Percentiles rank a stretch among this genome's conserved stretches.
These are phyloP conservation scores for Chaetomiaceae sp. DNA, from an alignment of 2,329 filamentous ascomycete genomes.

Conservation along the genomic window DNA sequence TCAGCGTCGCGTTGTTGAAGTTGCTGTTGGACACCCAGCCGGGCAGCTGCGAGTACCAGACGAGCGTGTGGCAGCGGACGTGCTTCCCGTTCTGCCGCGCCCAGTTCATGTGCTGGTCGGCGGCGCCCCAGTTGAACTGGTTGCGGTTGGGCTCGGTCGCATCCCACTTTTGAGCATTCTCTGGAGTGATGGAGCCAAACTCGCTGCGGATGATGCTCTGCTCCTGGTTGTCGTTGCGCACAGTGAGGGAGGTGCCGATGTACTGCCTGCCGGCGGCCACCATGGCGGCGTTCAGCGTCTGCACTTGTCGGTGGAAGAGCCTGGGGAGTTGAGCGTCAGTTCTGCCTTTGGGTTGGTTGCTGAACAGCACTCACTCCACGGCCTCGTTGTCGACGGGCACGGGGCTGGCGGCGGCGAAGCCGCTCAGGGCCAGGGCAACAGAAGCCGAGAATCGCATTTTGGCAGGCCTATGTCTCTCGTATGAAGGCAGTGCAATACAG, in stretches of 20 bases:
- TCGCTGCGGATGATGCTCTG: slow-evolving; percentile 39
- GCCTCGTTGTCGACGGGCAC: background rate
- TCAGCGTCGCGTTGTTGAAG: slow-evolving; percentile 46
- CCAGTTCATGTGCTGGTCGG: slow-evolving; percentile 10
- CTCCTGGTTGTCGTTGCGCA: slow-evolving; percentile 48
- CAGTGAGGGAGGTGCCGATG: slow-evolving; percentile 56
- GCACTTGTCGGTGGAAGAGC: background rate
- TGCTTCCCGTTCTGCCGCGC: slow-evolving; percentile 36
- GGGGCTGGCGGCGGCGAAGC: background rate
- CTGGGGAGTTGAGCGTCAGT: background rate
- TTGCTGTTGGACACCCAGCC: slow-evolving; percentile 55
- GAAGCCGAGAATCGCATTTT: background rate
- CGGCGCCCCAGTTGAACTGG: slow-evolving; percentile 46
- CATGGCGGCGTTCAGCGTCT: slow-evolving; percentile 4
- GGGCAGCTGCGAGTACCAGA: slow-evolving; percentile 59
- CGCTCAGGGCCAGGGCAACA: background rate
- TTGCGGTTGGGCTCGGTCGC: slow-evolving; percentile 51
- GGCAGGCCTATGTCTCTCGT: background rate
- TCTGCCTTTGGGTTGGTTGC: background rate
- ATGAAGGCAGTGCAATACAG: background rate
- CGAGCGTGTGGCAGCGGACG: slow-evolving; percentile 61
- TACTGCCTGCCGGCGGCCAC: slow-evolving; percentile 35
- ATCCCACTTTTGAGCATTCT: slow-evolving; percentile 52
- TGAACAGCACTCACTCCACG: background rate
- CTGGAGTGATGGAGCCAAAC: slow-evolving; percentile 54